Conservation (phyloP, 208 protist species). For the Trypanosoma congolense region DNA sequence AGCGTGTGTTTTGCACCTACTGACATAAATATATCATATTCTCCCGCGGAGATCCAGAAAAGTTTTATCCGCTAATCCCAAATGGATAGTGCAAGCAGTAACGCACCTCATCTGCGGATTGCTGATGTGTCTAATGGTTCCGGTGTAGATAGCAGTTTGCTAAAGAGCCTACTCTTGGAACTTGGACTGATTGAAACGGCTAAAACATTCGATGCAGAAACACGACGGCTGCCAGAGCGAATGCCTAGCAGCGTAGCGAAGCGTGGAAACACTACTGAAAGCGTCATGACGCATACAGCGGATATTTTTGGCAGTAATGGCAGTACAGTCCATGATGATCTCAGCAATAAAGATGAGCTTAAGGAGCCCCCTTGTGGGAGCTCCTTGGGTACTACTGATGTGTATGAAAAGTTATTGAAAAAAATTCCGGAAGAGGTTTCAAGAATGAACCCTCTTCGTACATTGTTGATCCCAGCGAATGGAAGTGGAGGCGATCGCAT, state of each 20-base stretch:
- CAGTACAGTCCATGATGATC: background rate
- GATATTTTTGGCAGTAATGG: background rate
- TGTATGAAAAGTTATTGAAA: background rate
- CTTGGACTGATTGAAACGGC: conserved; percentile 51
- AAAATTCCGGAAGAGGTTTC: background rate
- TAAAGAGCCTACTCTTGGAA: conserved; percentile 36
- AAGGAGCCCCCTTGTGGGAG: too few species aligned
- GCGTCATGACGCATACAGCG: background rate
- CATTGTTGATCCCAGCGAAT: background rate
- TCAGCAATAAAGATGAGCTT: too few species aligned
- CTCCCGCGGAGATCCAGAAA: too few species aligned
- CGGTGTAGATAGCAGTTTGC: conserved; percentile 4
- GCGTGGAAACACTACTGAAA: conserved; percentile 4
- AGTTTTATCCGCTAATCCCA: too few species aligned
- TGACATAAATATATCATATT: background rate
- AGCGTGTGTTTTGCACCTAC: background rate
- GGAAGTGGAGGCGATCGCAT: background rate
- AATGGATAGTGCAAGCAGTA: too few species aligned
- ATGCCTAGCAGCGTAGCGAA: background rate
- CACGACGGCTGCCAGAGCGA: conserved; percentile 18
- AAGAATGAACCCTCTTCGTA: background rate
- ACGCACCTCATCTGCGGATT: too few species aligned
- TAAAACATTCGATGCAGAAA: conserved; percentile 40
- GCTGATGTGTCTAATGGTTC: background rate
- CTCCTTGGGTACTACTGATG: too few species aligned